A percentile compares a stretch with the other conserved stretches of the same genome.
phyloP scores from a whole-genome alignment of 2,329 filamentous ascomycete species.

The Chrysosporium queenslandicum region DNA sequence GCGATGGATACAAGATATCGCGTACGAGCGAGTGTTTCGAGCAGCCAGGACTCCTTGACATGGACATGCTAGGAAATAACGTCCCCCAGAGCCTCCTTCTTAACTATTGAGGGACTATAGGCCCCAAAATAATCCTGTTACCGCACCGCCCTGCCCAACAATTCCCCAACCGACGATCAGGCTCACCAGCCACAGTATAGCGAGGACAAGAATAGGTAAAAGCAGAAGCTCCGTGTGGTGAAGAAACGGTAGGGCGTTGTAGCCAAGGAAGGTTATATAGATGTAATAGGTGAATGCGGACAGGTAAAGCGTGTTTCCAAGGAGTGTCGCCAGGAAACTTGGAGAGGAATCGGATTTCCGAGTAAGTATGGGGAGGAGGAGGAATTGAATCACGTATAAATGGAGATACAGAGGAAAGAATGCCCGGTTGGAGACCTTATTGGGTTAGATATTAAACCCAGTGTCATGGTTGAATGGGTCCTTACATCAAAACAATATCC shows the following conservation, averaged over 20 bases:
- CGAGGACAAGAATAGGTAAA: constrained; percentile 50
- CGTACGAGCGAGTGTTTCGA: background rate
- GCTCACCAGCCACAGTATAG: constrained; percentile 49
- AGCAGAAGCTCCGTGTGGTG: constrained; percentile 58
- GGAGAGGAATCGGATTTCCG: constrained; percentile 37
- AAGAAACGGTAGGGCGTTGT: constrained; percentile 58
- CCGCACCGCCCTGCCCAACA: constrained; percentile 36
- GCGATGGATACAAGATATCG: background rate
- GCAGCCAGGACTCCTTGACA: no score
- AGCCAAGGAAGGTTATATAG: constrained; percentile 59
- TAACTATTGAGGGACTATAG: constrained; percentile 17
- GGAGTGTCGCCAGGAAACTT: constrained; percentile 42
- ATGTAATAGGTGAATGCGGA: constrained; percentile 56
- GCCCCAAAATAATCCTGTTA: constrained; percentile 38
- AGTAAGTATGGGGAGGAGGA: constrained; percentile 52
- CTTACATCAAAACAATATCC: constrained; percentile 60
- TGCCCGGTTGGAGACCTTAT: constrained; percentile 51
- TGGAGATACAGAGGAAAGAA: constrained; percentile 60
- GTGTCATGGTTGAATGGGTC: background rate
- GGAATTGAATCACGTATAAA: constrained; percentile 56
- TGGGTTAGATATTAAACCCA: constrained; percentile 1
- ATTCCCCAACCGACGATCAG: constrained; percentile 40
- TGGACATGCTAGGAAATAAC: no score
- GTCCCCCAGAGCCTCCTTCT: background rate
- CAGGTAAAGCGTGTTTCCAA: constrained; percentile 58